Evolutionary conservation across 768 basidiomycete species (phyloP).

Genomic region (Naganishia antarctica): DNA sequence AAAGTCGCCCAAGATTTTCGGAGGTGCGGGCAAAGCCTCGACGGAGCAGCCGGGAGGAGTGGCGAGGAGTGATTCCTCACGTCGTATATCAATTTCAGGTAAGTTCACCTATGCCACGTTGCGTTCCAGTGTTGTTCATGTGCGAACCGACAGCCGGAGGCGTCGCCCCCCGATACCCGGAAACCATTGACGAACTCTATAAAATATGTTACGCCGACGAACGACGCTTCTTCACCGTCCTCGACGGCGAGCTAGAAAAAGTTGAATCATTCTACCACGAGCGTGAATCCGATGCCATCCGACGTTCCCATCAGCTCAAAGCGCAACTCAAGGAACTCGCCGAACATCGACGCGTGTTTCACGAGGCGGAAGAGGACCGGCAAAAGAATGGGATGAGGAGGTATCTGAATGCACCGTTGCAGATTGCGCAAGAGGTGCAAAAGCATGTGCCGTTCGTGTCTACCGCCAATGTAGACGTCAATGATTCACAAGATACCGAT

Average conservation of each 20-base stretch:
- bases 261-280: slow-evolving; percentile 76
- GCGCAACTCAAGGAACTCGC: slow-evolving; percentile 70
- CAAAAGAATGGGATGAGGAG: slow-evolving; percentile 14
- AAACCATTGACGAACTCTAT: slow-evolving; percentile 50
- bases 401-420: neutral
- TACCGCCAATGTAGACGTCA: neutral
- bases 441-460: slow-evolving; percentile 25
- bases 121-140: no score
- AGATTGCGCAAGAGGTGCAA: slow-evolving; percentile 16
- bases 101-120: no score
- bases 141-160: neutral
- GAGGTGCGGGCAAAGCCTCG: neutral
- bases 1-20: slow-evolving; percentile 5
- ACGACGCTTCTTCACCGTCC: slow-evolving; percentile 65
- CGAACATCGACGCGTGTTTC: slow-evolving; percentile 58
- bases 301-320: slow-evolving; percentile 53
- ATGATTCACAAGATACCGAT: no score
- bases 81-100: neutral
- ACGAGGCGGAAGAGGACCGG: slow-evolving; percentile 35
- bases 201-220: slow-evolving; percentile 61
- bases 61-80: neutral
- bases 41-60: neutral
- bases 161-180: slow-evolving; percentile 28
- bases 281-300: slow-evolving; percentile 60
- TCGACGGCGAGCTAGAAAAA: slow-evolving; percentile 77